These are phyloP conservation scores for Macrophomina tecta DNA, from an alignment of 2,329 filamentous ascomycete species.

Conservation along the genomic window DNA sequence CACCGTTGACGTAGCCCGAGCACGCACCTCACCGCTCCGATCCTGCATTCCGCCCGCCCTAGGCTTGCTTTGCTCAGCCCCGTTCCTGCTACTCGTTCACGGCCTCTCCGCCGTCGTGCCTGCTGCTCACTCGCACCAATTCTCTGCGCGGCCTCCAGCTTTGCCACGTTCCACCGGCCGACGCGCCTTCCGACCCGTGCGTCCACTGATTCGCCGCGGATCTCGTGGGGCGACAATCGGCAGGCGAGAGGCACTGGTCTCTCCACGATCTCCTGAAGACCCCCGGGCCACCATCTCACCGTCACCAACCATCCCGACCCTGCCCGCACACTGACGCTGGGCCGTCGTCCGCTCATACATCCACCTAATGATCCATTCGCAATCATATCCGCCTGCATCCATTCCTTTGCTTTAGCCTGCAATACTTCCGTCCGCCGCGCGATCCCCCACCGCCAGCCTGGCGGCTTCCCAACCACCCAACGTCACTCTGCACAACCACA, in stretches of 20 bases:
- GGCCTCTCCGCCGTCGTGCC: background rate
- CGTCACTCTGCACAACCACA: slow-evolving; percentile 42
- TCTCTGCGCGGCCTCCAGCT: background rate
- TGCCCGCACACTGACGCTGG: slow-evolving; percentile 16
- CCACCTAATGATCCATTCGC: slow-evolving; percentile 11
- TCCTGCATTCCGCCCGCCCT: slow-evolving; percentile 17
- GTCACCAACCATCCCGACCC: slow-evolving; percentile 5
- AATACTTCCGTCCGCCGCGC: slow-evolving; percentile 28
- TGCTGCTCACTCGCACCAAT: background rate
- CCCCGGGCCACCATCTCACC: slow-evolving; percentile 3
- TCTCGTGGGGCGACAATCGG: slow-evolving; percentile 24
- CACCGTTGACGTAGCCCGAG: slow-evolving; percentile 15
- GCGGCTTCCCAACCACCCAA: slow-evolving; percentile 26
- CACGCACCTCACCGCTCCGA: slow-evolving; percentile 21
- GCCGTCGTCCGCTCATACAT: slow-evolving; percentile 1
- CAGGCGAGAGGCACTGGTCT: slow-evolving; percentile 18
- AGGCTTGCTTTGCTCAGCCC: slow-evolving; percentile 6
- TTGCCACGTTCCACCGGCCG: slow-evolving; percentile 11
- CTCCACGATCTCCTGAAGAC: slow-evolving; percentile 24
- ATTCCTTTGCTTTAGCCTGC: slow-evolving; percentile 22
- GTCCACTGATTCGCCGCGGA: slow-evolving; percentile 17
- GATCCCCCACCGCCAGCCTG: slow-evolving; percentile 28
- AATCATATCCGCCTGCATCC: slow-evolving; percentile 3
- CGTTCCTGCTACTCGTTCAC: slow-evolving; percentile 14
- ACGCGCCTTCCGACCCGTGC: background rate